These are phyloP conservation scores for Cubamyces lactineus DNA, from an alignment of 768 basidiomycete species.

Conservation along the genomic window DNA sequence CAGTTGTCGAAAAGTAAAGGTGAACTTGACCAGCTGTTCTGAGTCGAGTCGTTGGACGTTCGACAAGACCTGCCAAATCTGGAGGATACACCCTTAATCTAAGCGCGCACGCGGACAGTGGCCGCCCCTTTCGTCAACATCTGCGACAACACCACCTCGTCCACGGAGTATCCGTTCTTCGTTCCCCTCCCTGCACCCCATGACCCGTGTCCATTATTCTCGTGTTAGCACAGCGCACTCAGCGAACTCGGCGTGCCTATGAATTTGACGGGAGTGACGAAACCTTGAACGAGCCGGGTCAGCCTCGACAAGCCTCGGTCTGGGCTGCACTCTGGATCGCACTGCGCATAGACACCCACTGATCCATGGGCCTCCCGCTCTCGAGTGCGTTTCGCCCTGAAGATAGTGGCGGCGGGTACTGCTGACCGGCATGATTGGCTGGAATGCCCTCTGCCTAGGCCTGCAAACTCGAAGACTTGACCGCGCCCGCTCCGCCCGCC, in stretches of 20 bases:
- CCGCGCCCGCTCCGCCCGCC: background rate
- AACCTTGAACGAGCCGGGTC: background rate
- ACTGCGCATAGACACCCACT: background rate
- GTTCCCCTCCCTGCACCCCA: background rate
- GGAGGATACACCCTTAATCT: background rate
- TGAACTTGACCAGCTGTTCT: too few species aligned
- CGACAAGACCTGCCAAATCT: background rate
- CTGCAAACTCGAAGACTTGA: background rate
- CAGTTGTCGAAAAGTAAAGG: too few species aligned
- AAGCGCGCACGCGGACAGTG: background rate
- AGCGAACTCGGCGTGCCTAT: background rate
- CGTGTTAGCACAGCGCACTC: background rate
- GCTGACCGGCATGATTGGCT: background rate
- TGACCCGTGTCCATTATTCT: background rate
- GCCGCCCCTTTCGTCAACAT: constrained; percentile 6
- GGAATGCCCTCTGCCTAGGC: constrained; percentile 9
- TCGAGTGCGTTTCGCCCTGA: background rate
- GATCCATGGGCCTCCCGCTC: background rate
- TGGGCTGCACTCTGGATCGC: background rate
- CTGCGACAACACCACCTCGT: constrained; percentile 1
- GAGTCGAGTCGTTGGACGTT: too few species aligned
- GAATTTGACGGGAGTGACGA: background rate
- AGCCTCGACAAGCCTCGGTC: constrained; percentile 11
- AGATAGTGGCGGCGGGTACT: background rate
- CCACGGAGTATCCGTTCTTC: background rate